Base-by-base conservation (phyloP, 768 basidiomycete species). In the Terana coerulea region DNA sequence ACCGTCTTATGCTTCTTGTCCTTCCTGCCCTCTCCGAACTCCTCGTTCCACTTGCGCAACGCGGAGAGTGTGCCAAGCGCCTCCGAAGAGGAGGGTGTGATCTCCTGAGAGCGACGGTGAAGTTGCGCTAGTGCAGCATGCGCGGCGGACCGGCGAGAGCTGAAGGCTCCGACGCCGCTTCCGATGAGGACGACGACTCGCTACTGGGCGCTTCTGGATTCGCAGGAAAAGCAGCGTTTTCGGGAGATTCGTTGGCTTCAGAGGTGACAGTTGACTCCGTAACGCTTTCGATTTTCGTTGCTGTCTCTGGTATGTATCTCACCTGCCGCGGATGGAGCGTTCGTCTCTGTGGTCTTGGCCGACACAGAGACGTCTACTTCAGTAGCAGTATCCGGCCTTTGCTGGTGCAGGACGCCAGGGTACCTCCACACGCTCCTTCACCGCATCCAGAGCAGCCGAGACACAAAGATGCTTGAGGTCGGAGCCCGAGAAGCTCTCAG, bases 401-500 rank as follows among this genome's bases (percentile, higher is more conserved):
- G 31, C 31, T 3, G 59, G n/a, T n/a, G n/a, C n/a, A n/a, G n/a
- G 47, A 25, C 67, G 65, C 95, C 94, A 98, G 19, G 94, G 94
- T 39, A 95, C 76, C 1, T 78, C 71, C 26, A 94, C 79, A 4
- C 75, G 73, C 59, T 95, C 92, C 67, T 97, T 98, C 46, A 97
- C 85, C 3, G 93, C 85, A 60, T 93, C 90, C 51, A 97, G 73
- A 14, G 94, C 95, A 22, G 94, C 93, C 47, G 90, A 84, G 24
- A 98, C 94, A 65, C 93, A 95, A 19, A 97, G 70, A 69, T 98
- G 91, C 68, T 95, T 97, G 53, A 98, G 74, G 67, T 98, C 94
- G 24, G 93, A 95, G 14, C 94, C 94, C 51, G 94, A 98, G 67
- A 93, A 98, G 47, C 79, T 82, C 48, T 89, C 88, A 0, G 91